Conservation (phyloP, 768 basidiomycete species). For the Leccinum fibrillosum region DNA sequence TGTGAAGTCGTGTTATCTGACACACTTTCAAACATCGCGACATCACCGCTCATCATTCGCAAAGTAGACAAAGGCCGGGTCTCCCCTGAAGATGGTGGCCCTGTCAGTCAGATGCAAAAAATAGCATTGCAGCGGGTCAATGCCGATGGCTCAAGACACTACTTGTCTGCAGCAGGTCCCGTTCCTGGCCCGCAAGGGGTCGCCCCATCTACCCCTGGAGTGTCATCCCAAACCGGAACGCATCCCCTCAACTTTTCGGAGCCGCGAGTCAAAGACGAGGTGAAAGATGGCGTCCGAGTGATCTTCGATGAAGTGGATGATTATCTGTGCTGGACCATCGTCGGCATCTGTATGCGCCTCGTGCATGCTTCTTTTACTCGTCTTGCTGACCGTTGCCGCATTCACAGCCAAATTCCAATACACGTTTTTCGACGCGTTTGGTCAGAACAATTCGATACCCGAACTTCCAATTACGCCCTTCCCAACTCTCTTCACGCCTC, state of each 20-base stretch:
- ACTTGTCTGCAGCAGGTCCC: constrained; percentile 85
- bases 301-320: constrained; percentile 92
- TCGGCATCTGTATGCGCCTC: constrained; percentile 77
- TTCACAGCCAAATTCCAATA: constrained; percentile 85
- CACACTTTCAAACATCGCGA: constrained; percentile 79
- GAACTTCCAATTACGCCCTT: constrained; percentile 85
- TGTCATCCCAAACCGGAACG: constrained; percentile 72
- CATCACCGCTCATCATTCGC: constrained; percentile 81
- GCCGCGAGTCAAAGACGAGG: constrained; percentile 77
- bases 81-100: constrained; percentile 84
- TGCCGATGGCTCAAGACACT: constrained; percentile 79
- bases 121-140: constrained; percentile 86
- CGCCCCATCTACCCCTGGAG: constrained; percentile 68
- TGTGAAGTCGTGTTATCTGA: constrained; percentile 86
- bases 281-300: constrained; percentile 70
- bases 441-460: constrained; percentile 73
- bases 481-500: constrained; percentile 80
- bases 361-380: constrained; percentile 4
- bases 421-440: constrained; percentile 89
- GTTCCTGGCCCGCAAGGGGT: constrained; percentile 73
- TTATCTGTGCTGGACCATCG: constrained; percentile 94
- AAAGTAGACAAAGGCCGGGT: constrained; percentile 92
- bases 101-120: constrained; percentile 96
- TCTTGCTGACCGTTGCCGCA: constrained; percentile 16
- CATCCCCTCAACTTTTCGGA: constrained; percentile 78